phyloP scores from a whole-genome alignment of 208 protist genomes.

The Porcisia hertigi region DNA sequence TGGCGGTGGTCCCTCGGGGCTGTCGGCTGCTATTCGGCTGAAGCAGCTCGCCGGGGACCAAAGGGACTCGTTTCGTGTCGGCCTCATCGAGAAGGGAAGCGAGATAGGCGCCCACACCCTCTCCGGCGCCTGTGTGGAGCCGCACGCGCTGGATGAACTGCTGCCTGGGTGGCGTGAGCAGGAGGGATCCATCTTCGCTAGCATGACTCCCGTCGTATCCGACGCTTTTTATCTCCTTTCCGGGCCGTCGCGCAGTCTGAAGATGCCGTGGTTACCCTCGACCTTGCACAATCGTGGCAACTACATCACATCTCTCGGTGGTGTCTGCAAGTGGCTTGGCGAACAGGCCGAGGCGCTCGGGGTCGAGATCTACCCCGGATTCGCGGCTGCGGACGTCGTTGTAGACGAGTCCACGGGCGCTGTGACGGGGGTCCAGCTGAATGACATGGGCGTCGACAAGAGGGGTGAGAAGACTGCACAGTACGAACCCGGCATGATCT shows the following conservation, averaged over 20 bases:
- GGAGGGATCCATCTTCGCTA: slow-evolving; percentile 50
- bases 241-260: slow-evolving; percentile 44
- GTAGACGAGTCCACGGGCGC: slow-evolving; percentile 41
- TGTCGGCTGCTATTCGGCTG: slow-evolving; percentile 94
- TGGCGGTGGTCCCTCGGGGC: slow-evolving; percentile 94
- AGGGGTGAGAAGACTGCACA: slow-evolving; percentile 90
- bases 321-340: slow-evolving; percentile 93
- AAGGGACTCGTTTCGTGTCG: slow-evolving; percentile 88
- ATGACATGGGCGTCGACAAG: slow-evolving; percentile 92
- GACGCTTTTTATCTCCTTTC: slow-evolving; percentile 92
- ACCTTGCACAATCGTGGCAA: slow-evolving; percentile 95
- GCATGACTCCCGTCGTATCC: slow-evolving; percentile 85
- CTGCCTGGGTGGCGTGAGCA: slow-evolving; percentile 94
- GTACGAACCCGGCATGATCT: slow-evolving; percentile 96
- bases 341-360: slow-evolving; percentile 95
- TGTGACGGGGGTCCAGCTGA: slow-evolving; percentile 71
- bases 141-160: slow-evolving; percentile 94
- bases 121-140: slow-evolving; percentile 97
- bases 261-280: slow-evolving; percentile 70
- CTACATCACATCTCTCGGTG: slow-evolving; percentile 95
- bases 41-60: slow-evolving; percentile 92
- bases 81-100: slow-evolving; percentile 96
- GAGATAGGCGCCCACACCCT: slow-evolving; percentile 97
- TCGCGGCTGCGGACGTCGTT: slow-evolving; percentile 90
- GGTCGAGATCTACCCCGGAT: slow-evolving; percentile 97